Percentiles rank a stretch among this genome's conserved stretches.
phyloP scores from a whole-genome alignment of 352 stramenopile genomes.

The Pythium pectinolyticum region DNA sequence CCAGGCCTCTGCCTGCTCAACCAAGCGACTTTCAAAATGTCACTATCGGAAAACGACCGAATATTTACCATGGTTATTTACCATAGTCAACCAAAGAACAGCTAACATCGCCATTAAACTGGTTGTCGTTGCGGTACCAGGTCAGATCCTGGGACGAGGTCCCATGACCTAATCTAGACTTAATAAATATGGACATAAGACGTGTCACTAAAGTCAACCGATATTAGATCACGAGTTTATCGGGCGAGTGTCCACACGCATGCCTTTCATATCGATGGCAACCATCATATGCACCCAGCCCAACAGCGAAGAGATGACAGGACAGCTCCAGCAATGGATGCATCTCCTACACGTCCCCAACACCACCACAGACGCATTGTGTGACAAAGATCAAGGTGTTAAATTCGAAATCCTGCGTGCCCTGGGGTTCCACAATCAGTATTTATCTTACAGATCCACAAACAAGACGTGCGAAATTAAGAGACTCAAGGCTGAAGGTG shows the following conservation, averaged over 20 bases:
- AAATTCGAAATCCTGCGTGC: neutral
- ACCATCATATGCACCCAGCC: neutral
- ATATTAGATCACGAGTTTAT: constrained; percentile 1
- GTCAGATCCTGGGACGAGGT: neutral
- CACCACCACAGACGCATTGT: neutral
- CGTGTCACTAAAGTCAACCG: neutral
- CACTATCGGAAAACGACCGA: no score
- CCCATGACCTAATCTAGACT: neutral
- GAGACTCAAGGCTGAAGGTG: neutral
- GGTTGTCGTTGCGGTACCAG: no score
- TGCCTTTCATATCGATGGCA: neutral
- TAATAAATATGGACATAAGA: neutral
- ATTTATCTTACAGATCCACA: neutral
- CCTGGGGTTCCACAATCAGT: neutral
- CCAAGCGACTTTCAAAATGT: no score
- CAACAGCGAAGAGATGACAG: neutral
- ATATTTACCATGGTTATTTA: no score
- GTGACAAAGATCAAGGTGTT: constrained; percentile 1
- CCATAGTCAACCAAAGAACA: no score
- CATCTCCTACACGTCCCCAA: neutral
- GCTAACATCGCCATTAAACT: no score
- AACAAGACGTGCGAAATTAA: neutral
- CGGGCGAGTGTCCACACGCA: neutral
- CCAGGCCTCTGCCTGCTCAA: no score
- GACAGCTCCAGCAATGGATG: neutral